Evolutionary conservation across 352 stramenopile species (phyloP).

Genomic region (Pythium vanterpoolii): DNA sequence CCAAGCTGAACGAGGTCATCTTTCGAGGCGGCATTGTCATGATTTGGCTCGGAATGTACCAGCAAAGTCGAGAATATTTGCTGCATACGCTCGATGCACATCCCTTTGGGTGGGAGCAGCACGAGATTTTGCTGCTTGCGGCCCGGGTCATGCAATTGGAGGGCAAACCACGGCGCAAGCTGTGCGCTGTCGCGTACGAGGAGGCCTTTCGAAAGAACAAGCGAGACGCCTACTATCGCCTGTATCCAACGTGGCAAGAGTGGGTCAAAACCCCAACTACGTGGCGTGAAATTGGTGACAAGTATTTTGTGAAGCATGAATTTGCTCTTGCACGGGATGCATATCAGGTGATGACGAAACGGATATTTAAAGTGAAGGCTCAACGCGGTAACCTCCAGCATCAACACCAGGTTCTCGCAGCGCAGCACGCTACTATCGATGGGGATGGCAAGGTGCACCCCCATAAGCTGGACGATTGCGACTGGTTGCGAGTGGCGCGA

Average conservation of each 20-base stretch:
- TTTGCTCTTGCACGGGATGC: conserved; percentile 61
- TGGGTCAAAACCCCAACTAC: conserved; percentile 51
- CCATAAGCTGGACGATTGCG: conserved; percentile 23
- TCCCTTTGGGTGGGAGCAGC: conserved; percentile 44
- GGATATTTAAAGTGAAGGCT: conserved; percentile 31
- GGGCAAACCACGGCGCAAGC: conserved; percentile 28
- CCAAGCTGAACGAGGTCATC: conserved; percentile 45
- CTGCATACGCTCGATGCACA: conserved; percentile 51
- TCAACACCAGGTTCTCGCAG: conserved; percentile 28
- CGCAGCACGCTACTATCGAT: conserved; percentile 16
- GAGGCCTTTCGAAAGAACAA: conserved; percentile 57
- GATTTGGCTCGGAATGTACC: conserved; percentile 52
- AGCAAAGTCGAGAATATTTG: conserved; percentile 66
- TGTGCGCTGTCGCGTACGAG: conserved; percentile 64
- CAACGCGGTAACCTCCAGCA: conserved; percentile 31
- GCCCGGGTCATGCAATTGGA: conserved; percentile 60
- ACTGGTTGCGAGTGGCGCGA: conserved; percentile 59
- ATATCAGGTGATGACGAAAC: conserved; percentile 56
- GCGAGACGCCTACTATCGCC: conserved; percentile 21
- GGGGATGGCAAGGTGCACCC: neutral
- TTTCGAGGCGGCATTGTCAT: conserved; percentile 68
- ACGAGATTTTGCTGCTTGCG: conserved; percentile 61
- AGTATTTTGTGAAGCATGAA: conserved; percentile 42
- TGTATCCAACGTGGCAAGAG: conserved; percentile 46
- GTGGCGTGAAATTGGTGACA: conserved; percentile 50